Conservation (phyloP, 495 filamentous ascomycete genomes). For the Astrocystis sublimbata region DNA sequence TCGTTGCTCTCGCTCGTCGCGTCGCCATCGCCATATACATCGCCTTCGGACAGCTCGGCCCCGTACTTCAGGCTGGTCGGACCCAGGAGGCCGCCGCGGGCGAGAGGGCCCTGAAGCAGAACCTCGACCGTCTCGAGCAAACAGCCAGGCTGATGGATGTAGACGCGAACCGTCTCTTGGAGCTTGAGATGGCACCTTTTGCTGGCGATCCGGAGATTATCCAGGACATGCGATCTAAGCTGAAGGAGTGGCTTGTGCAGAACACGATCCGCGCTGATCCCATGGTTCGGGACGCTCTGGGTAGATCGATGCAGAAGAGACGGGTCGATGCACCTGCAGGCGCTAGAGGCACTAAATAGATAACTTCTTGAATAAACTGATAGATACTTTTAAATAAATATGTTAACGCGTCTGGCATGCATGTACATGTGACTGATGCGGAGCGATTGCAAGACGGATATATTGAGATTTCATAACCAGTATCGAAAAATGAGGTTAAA, state of each 20-base stretch:
- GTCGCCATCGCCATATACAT: constrained; percentile 80
- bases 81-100: constrained; percentile 33
- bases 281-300: constrained; percentile 74
- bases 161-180: constrained; percentile 69
- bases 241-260: constrained; percentile 77
- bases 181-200: constrained; percentile 82
- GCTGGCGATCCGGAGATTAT: constrained; percentile 65
- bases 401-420: background rate
- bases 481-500: background rate
- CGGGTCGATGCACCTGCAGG: constrained; percentile 57
- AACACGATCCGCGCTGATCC: constrained; percentile 71
- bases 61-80: constrained; percentile 53
- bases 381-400: background rate
- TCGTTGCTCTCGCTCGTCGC: constrained; percentile 74
- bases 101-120: constrained; percentile 44
- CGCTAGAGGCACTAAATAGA: constrained; percentile 47
- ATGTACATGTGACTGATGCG: background rate
- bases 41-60: constrained; percentile 81
- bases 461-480: too few species aligned
- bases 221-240: constrained; percentile 59
- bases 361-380: background rate
- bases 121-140: constrained; percentile 58
- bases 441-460: background rate
- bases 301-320: constrained; percentile 59
- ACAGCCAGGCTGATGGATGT: constrained; percentile 57